phyloP scores from a whole-genome alignment of 176 grass and related monocot species.

The Musa acuminata region DNA sequence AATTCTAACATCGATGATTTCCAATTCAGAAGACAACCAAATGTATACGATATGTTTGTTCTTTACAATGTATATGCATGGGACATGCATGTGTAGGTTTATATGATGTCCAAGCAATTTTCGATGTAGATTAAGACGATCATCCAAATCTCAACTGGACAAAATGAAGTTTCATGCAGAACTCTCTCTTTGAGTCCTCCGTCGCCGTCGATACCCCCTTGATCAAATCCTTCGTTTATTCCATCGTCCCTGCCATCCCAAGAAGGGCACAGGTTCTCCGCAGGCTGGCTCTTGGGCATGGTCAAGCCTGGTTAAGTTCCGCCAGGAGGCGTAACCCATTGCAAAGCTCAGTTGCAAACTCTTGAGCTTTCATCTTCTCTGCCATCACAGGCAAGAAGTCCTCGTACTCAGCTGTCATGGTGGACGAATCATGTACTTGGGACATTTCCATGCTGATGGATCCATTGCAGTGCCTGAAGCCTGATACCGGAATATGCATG shows the following conservation, averaged over 20 bases:
- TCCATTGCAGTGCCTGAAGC: no score
- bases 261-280: constrained; percentile 61
- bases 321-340: constrained; percentile 60
- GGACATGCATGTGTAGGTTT: no score
- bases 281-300: constrained; percentile 54
- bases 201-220: constrained; percentile 61
- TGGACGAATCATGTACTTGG: no score
- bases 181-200: constrained; percentile 92
- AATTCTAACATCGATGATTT: no score
- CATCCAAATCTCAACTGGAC: no score
- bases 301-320: constrained; percentile 55
- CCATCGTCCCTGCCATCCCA: constrained; percentile 54
- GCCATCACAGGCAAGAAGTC: constrained; percentile 94
- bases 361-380: constrained; percentile 60
- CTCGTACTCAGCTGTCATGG: constrained; percentile 39
- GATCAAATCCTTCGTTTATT: constrained; percentile 48
- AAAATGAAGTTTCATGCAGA: constrained; percentile 33
- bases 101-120: no score
- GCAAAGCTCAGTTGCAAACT: constrained; percentile 59
- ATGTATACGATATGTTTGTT: no score
- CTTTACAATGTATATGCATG: no score
- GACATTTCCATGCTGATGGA: no score
- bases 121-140: no score
- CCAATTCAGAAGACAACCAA: no score
- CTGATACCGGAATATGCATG: no score